phyloP scores from a whole-genome alignment of 257 asterid species.

The Lithospermum erythrorhizon region DNA sequence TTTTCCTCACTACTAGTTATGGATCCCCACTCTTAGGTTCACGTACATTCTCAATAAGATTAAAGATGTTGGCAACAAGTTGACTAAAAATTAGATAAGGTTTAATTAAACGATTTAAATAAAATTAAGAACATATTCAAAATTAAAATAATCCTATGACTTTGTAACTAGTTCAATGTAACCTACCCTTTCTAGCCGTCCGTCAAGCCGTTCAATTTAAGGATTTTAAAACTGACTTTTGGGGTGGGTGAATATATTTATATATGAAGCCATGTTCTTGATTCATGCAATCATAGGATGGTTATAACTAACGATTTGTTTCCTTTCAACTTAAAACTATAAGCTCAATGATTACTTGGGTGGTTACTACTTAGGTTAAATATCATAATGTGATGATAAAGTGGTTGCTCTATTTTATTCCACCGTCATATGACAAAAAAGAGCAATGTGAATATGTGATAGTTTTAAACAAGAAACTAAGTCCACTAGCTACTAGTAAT shows the following conservation, averaged over 20 bases:
- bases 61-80: too few species aligned
- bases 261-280: conserved; percentile 9
- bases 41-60: too few species aligned
- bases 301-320: conserved; percentile 18
- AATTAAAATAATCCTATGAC: neutral
- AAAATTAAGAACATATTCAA: too few species aligned
- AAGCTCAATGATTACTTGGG: too few species aligned
- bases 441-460: too few species aligned
- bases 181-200: neutral
- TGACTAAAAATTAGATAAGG: too few species aligned
- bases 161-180: neutral
- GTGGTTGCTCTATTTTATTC: neutral
- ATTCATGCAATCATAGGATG: conserved; percentile 24
- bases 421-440: too few species aligned
- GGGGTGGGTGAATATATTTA: conserved; percentile 4
- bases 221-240: neutral
- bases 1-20: too few species aligned
- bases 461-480: too few species aligned
- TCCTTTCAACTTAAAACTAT: neutral
- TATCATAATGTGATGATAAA: neutral
- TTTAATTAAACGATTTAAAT: too few species aligned
- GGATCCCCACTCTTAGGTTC: too few species aligned
- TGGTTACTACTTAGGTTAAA: neutral
- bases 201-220: neutral
- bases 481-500: too few species aligned